Evolutionary conservation across 805 yeast genomes (phyloP), one percentile per base, ranked within the genome.

Genomic region (Sugiyamaella americana): DNA sequence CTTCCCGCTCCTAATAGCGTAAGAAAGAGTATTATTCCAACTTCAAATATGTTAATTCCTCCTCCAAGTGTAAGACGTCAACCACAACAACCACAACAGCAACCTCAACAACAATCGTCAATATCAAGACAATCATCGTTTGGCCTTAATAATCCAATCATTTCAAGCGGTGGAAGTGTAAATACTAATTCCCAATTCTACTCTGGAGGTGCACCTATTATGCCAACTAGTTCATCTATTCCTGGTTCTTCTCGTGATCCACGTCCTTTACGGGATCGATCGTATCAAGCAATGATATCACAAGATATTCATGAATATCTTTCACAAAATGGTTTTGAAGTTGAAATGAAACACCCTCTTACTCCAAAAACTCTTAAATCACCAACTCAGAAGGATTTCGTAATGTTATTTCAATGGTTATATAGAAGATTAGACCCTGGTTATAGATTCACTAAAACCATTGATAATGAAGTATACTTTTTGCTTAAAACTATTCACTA

Each of bases 351-450:
- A 55, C 86, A 82, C 52, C 76, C 86, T 2, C 64, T 88, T 18
- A 73, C 85, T 2, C 68, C 73, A 6, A 80, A 79, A 59, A 77
- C 87, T 1, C 68, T 88, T 48, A 74, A 70, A 53, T 78, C 73
- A 53, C 96, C 96, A 16, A 87, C 96, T 0, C 96, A 88, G 59
- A 85, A 84, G 58, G 95, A 86, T 55, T 88, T 88, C 62, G 79
- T 79, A 5, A 60, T 75, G 38, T 79, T 88, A 10, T 88, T 88
- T 66, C 84, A 83, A 61, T 89, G 87, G 75, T 65, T 89, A 20
- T 87, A 85, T 65, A 74, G 72, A 51, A 75, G 80, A 53, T 70
- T 87, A 36, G 96, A 88, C 61, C 96, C 95, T 0, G 84, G 83
- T 29, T 83, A 83, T 62, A 70, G 69, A 52, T 86, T 85, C 61